Percentiles rank a stretch among this genome's conserved stretches.
Conservation (phyloP, 2,329 filamentous ascomycete genomes). For the Clarireedia sp. region DNA sequence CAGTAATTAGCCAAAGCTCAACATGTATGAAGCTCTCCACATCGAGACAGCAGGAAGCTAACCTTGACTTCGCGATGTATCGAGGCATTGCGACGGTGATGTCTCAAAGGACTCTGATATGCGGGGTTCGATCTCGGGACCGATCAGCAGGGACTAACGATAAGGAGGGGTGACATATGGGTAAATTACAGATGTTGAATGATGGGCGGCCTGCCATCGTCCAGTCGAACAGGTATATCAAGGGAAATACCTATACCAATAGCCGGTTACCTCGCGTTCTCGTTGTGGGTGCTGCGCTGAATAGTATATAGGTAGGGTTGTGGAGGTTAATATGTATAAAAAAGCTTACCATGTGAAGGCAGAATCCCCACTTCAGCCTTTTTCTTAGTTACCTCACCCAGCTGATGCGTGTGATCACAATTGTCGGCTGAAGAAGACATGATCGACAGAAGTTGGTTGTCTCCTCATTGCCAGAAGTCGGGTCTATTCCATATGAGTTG, state of each 20-base stretch:
- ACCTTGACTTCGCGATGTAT: slow-evolving; percentile 52
- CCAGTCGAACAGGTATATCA: slow-evolving; percentile 35
- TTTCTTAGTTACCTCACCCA: slow-evolving; percentile 20
- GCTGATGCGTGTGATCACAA: slow-evolving; percentile 15
- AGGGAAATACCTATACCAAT: slow-evolving; percentile 28
- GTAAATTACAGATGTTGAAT: slow-evolving; percentile 26
- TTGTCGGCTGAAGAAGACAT: slow-evolving; percentile 17
- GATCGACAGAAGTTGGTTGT: neutral
- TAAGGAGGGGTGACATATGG: neutral
- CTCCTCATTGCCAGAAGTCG: slow-evolving; percentile 8
- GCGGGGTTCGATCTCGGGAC: slow-evolving; percentile 38
- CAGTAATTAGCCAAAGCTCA: neutral
- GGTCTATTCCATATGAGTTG: neutral
- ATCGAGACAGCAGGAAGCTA: neutral
- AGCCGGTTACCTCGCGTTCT: neutral
- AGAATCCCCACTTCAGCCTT: slow-evolving; percentile 33
- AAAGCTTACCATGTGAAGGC: slow-evolving; percentile 37
- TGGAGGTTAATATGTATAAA: neutral
- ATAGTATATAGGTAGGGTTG: slow-evolving; percentile 3
- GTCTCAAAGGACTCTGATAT: slow-evolving; percentile 52
- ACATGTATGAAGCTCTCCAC: neutral
- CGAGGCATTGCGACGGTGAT: slow-evolving; percentile 55
- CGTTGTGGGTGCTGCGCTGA: no score
- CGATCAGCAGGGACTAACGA: slow-evolving; percentile 10
- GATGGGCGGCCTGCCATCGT: slow-evolving; percentile 33